Conservation (phyloP, 2,329 filamentous ascomycete genomes). For the Penicillium sp. region DNA sequence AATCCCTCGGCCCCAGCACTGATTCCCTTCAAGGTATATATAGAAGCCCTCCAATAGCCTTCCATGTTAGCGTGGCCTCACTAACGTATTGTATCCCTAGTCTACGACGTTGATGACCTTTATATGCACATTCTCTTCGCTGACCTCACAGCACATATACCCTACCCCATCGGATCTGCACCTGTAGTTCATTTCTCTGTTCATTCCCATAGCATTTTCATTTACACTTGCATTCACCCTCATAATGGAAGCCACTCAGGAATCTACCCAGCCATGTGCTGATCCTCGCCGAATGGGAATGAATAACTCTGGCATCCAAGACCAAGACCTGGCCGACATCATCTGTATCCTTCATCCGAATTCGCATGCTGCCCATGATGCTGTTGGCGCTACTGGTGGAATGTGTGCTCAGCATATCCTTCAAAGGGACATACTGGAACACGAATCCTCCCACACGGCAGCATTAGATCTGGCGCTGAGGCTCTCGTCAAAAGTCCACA, state of each 20-base stretch:
- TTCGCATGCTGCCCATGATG: slow-evolving; percentile 61
- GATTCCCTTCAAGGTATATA: slow-evolving; percentile 13
- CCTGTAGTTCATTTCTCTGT: slow-evolving; percentile 13
- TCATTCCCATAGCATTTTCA: slow-evolving; percentile 11
- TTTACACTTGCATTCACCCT: slow-evolving; percentile 3
- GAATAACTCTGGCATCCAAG: slow-evolving; percentile 72
- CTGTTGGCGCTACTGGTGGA: slow-evolving; percentile 53
- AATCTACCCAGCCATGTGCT: slow-evolving; percentile 67
- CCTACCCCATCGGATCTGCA: slow-evolving; percentile 12
- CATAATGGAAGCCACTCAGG: slow-evolving; percentile 45
- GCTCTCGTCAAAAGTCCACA: slow-evolving; percentile 63
- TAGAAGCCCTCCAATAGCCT: slow-evolving; percentile 1
- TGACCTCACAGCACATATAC: slow-evolving; percentile 19
- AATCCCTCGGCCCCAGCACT: background rate
- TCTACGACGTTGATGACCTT: slow-evolving; percentile 20
- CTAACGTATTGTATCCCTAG: slow-evolving; percentile 7
- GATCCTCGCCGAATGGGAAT: slow-evolving; percentile 72
- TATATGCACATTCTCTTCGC: slow-evolving; percentile 19
- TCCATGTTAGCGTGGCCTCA: background rate
- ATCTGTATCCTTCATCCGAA: slow-evolving; percentile 78
- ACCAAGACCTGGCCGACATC: slow-evolving; percentile 77
- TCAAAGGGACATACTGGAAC: slow-evolving; percentile 40
- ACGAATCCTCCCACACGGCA: slow-evolving; percentile 30
- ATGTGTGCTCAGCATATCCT: slow-evolving; percentile 54
- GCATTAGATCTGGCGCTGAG: slow-evolving; percentile 64